phyloP scores from a whole-genome alignment of 352 stramenopile species.

The Phytophthora melonis region DNA sequence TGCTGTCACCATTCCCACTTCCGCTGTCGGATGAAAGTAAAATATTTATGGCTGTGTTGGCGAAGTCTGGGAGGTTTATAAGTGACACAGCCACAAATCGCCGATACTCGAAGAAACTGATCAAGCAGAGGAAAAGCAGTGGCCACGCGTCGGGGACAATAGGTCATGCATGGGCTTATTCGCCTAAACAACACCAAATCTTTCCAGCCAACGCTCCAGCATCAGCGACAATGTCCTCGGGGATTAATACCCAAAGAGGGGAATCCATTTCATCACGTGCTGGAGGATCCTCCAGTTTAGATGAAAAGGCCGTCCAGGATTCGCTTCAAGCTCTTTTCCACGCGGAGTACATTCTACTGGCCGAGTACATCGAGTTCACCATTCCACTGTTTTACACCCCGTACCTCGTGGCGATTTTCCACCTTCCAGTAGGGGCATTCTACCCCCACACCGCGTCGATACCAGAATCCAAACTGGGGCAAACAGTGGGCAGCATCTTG shows the following conservation, averaged over 20 bases:
- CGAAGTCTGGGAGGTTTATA: neutral
- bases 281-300: neutral
- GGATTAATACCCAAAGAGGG: no score
- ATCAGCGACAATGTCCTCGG: no score
- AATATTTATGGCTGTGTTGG: neutral
- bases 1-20: conserved; percentile 15
- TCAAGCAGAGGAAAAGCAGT: neutral
- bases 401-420: conserved; percentile 10
- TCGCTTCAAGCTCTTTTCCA: conserved; percentile 12
- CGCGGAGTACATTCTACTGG: conserved; percentile 12
- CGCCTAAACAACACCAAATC: conserved; percentile 8
- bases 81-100: neutral
- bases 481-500: conserved; percentile 15
- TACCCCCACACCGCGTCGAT: conserved; percentile 15
- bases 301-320: neutral
- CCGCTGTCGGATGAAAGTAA: conserved; percentile 8
- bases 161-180: no score
- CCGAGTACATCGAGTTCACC: conserved; percentile 19
- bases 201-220: neutral
- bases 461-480: conserved; percentile 2
- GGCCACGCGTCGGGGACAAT: neutral
- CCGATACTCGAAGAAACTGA: neutral
- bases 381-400: conserved; percentile 12
- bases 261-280: neutral
- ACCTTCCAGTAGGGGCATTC: conserved; percentile 2